Percentiles rank a stretch among this genome's conserved stretches.
These are phyloP conservation scores for Inga laurina DNA, from an alignment of 306 rosid genomes.

Conservation along the genomic window DNA sequence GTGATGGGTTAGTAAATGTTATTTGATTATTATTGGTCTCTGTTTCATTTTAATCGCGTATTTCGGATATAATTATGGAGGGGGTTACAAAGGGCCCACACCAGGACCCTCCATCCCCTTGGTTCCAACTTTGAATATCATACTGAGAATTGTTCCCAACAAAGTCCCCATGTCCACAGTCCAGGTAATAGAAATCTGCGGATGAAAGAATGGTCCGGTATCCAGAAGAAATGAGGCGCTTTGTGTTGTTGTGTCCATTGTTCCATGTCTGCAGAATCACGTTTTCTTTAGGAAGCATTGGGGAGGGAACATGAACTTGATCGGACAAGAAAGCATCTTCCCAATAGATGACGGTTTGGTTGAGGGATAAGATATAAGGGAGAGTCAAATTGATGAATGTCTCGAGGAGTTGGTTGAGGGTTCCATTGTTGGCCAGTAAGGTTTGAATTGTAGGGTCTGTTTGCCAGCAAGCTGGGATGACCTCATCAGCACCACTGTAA, in stretches of 20 bases:
- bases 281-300: conserved; percentile 49
- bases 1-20: no score
- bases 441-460: conserved; percentile 62
- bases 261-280: conserved; percentile 86
- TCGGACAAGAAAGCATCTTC: conserved; percentile 67
- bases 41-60: no score
- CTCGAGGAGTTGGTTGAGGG: conserved; percentile 72
- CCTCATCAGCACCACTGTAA: conserved; percentile 83
- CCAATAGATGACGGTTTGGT: conserved; percentile 82
- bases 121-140: conserved; percentile 42
- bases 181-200: conserved; percentile 71
- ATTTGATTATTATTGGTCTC: no score
- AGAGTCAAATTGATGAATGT: conserved; percentile 67
- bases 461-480: conserved; percentile 86
- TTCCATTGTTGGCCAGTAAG: conserved; percentile 59
- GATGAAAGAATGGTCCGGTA: conserved; percentile 77
- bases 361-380: conserved; percentile 70
- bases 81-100: conserved; percentile 71
- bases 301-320: conserved; percentile 43
- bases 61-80: no score
- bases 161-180: conserved; percentile 85
- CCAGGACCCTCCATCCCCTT: conserved; percentile 78
- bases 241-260: conserved; percentile 74
- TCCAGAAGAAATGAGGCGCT: conserved; percentile 67
- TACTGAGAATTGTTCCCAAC: conserved; percentile 58